Conservation (phyloP, 805 yeast genomes). For the Teunomyces tritomae region DNA sequence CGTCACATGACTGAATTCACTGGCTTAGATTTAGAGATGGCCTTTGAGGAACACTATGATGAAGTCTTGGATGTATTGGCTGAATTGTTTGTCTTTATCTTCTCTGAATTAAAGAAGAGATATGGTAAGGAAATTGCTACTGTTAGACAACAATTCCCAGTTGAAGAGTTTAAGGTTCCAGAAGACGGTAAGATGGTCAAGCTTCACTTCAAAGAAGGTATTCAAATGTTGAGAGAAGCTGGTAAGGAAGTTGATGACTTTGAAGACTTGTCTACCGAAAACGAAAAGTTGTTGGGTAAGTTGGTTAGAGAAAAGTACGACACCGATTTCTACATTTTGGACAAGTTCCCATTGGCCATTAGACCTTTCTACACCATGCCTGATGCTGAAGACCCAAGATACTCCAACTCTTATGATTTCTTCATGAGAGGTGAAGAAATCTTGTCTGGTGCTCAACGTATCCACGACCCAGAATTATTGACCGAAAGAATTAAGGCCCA, state of each 20-base stretch:
- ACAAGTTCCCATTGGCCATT: conserved; percentile 94
- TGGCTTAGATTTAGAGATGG: conserved; percentile 97
- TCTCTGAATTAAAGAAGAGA: conserved; percentile 76
- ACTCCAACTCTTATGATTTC: conserved; percentile 97
- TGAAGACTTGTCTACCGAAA: conserved; percentile 90
- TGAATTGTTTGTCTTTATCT: conserved; percentile 84
- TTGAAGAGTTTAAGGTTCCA: conserved; percentile 95
- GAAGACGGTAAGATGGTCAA: conserved; percentile 91
- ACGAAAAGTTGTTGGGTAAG: conserved; percentile 90
- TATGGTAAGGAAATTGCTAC: conserved; percentile 80
- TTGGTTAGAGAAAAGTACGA: conserved; percentile 90
- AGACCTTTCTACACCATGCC: conserved; percentile 99
- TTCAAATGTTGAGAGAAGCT: conserved; percentile 76
- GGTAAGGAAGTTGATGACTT: conserved; percentile 85
- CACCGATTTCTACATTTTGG: conserved; percentile 96
- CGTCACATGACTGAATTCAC: conserved; percentile 99
- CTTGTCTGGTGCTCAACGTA: conserved; percentile 98
- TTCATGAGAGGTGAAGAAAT: conserved; percentile 99
- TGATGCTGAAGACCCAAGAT: conserved; percentile 84
- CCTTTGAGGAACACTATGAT: conserved; percentile 96
- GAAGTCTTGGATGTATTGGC: conserved; percentile 68
- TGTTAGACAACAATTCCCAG: conserved; percentile 94
- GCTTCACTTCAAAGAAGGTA: conserved; percentile 87
- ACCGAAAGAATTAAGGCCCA: conserved; percentile 78
- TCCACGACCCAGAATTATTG: conserved; percentile 87